phyloP scores from a whole-genome alignment of 1,284 basidiomycete species.

The Ceratobasidium sp. region DNA sequence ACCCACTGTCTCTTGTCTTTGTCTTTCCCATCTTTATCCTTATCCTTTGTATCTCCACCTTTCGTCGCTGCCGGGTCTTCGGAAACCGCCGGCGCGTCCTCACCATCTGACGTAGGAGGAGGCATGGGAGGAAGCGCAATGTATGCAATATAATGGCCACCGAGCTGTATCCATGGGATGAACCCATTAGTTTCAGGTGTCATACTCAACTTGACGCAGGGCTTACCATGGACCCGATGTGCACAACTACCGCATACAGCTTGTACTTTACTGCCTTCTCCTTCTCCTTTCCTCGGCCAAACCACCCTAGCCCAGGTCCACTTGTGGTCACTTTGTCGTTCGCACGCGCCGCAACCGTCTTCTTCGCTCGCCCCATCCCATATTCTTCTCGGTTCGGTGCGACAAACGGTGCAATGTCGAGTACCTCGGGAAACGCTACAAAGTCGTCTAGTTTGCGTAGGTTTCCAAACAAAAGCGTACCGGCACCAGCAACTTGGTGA shows the following conservation, averaged over 20 bases:
- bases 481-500: constrained; percentile 71
- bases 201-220: neutral
- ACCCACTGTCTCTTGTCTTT: constrained; percentile 77
- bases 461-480: constrained; percentile 59
- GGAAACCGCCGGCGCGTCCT: constrained; percentile 17
- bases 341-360: constrained; percentile 45
- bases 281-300: constrained; percentile 54
- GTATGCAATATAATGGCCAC: constrained; percentile 87
- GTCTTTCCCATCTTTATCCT: constrained; percentile 42
- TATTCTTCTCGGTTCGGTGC: constrained; percentile 83
- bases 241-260: constrained; percentile 87
- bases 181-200: neutral
- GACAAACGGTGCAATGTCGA: constrained; percentile 87
- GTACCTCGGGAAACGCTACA: constrained; percentile 85
- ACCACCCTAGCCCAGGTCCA: constrained; percentile 35
- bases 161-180: constrained; percentile 62
- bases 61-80: constrained; percentile 4
- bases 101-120: constrained; percentile 47
- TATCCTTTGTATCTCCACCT: constrained; percentile 49
- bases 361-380: constrained; percentile 56
- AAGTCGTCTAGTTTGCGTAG: constrained; percentile 91
- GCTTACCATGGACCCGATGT: constrained; percentile 87
- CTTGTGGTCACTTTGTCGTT: neutral
- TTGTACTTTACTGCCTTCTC: constrained; percentile 72
- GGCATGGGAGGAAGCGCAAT: constrained; percentile 66